These are phyloP conservation scores for Ophioceras dolichostomum DNA, from an alignment of 2,329 filamentous ascomycete genomes.

Conservation along the genomic window DNA sequence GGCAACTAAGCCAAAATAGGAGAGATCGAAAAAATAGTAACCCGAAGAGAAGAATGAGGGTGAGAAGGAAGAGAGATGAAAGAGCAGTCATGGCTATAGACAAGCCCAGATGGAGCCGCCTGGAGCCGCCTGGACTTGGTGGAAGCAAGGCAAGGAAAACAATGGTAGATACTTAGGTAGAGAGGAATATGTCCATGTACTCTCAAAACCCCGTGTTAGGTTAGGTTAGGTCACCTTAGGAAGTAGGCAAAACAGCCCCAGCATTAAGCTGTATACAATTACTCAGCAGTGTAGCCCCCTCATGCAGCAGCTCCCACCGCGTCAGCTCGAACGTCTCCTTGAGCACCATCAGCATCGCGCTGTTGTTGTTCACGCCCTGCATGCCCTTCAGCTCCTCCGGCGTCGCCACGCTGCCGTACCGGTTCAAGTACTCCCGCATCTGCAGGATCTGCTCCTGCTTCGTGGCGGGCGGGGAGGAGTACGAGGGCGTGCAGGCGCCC, in stretches of 20 bases:
- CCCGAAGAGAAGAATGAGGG: no score
- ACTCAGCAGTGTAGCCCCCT: constrained; percentile 66
- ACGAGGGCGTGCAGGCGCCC: constrained; percentile 52
- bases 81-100: no score
- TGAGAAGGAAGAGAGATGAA: no score
- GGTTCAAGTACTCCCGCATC: constrained; percentile 68
- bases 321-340: constrained; percentile 71
- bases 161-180: not conserved
- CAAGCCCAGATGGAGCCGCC: no score
- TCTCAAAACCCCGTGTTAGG: no score
- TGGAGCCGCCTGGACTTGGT: not conserved
- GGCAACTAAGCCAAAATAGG: no score
- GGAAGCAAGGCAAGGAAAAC: not conserved
- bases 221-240: no score
- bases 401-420: constrained; percentile 57
- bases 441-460: constrained; percentile 57
- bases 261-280: constrained; percentile 60
- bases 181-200: not conserved
- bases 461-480: constrained; percentile 16
- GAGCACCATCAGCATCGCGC: constrained; percentile 70
- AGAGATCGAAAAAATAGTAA: no score
- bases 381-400: constrained; percentile 68
- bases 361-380: constrained; percentile 69
- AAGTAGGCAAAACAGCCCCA: constrained; percentile 13
- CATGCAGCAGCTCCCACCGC: constrained; percentile 83